Base-by-base conservation (phyloP, 2,329 filamentous ascomycete species). In the Sporothrix humicola region DNA sequence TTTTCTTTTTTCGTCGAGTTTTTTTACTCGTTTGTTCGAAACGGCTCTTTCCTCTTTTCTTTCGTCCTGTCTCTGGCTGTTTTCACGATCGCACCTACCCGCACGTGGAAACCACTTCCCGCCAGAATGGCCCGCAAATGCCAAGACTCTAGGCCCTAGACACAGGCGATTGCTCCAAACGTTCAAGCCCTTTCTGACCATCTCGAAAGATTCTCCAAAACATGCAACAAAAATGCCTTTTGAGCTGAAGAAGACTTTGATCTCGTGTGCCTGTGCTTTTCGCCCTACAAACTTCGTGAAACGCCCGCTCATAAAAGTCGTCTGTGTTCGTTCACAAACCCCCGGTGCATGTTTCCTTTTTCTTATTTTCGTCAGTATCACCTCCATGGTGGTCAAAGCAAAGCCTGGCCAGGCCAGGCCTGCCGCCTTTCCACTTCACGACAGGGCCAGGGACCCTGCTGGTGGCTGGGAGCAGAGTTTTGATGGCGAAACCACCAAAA, bases 91-190 rank as follows among this genome's bases (percentile, higher is more conserved):
- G 61, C 42, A 66, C 5, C 13, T 66, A 20, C 61, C 31, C 20
- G 37, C 61, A 66, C 61, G 61, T 66, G 61, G 61, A 48, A 66
- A 66, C n/a, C 61, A 48, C 61, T n/a, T 44, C 10, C 42, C 42
- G n/a, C 42, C n/a, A 48, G n/a, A 48, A 66, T 26, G 61, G 61
- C 61, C 61, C 42, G 42, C 20, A 48, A 66, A 66, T 48, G 61
- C 61, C 61, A 66, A 66, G 59, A 46, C 59, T 46, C n/a, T 46
- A 65, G 12, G 31, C 15, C 20, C 42, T 26, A 66, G 61, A 48
- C 61, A 65, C 10, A 46, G 61, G 26, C n/a, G 42, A 66, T 48
- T 48, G 42, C 23, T 20, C 58, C 58, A 61, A 44, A 42, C 8
- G 3, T 13, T 3, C 59, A 44, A 12, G 20, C 15, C 8, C 42